Evolutionary conservation across 345 rosid species (phyloP).

Genomic region (Draba incana): DNA sequence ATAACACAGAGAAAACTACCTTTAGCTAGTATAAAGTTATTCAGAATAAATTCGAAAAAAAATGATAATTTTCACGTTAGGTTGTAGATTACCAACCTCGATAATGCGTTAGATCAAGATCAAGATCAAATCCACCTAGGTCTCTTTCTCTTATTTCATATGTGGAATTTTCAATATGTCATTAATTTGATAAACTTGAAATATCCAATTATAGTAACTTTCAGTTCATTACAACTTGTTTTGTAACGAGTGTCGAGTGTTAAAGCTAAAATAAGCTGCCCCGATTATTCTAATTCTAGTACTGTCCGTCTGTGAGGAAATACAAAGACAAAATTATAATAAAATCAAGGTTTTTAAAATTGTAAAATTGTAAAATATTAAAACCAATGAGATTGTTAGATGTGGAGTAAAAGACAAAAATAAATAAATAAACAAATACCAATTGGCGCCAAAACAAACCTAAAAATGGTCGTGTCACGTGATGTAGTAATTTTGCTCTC

Average conservation of each 20-base stretch:
- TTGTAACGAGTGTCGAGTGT: neutral
- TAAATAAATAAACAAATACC: constrained; percentile 13
- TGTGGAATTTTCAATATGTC: too few species aligned
- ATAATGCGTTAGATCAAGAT: too few species aligned
- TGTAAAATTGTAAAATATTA: neutral
- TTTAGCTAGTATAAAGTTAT: too few species aligned
- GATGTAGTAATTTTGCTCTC: constrained; percentile 35
- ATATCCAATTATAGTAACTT: too few species aligned
- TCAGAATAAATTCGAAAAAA: too few species aligned
- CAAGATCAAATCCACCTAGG: too few species aligned
- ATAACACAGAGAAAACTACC: too few species aligned
- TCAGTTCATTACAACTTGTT: too few species aligned
- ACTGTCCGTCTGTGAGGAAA: neutral
- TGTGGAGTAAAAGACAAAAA: neutral
- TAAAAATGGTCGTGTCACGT: constrained; percentile 38
- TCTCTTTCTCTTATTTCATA: too few species aligned
- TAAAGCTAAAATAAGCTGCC: neutral
- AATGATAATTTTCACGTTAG: too few species aligned
- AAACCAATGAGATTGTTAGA: constrained; percentile 14
- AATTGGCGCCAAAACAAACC: constrained; percentile 36
- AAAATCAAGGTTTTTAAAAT: neutral
- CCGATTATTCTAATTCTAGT: neutral
- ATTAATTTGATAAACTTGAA: too few species aligned
- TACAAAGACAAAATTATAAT: neutral
- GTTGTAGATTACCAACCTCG: too few species aligned